phyloP scores from a whole-genome alignment of 208 protist species.

The Leptomonas pyrrhocoris region DNA sequence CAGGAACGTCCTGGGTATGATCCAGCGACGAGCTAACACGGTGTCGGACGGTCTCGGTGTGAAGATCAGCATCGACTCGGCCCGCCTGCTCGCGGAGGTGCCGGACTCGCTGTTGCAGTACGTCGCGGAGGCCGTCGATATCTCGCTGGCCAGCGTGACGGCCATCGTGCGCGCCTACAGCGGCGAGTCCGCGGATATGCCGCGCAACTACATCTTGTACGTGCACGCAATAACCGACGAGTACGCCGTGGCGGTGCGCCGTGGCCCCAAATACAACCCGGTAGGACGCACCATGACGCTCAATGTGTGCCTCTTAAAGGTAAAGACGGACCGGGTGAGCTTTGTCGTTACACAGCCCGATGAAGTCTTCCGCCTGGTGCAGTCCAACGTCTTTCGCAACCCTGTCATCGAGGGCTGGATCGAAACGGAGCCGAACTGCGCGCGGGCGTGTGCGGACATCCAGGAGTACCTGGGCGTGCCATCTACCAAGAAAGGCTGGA shows the following conservation, averaged over 20 bases:
- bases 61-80: slow-evolving; percentile 65
- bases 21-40: slow-evolving; percentile 45
- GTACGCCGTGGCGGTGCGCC: slow-evolving; percentile 6
- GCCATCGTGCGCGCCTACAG: slow-evolving; percentile 50
- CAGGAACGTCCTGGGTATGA: slow-evolving; percentile 57
- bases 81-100: slow-evolving; percentile 52
- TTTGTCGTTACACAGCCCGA: slow-evolving; percentile 58
- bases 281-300: slow-evolving; percentile 58
- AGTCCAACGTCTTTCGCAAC: slow-evolving; percentile 83
- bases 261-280: slow-evolving; percentile 71
- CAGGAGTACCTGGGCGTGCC: slow-evolving; percentile 43
- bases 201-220: slow-evolving; percentile 62
- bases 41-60: slow-evolving; percentile 60
- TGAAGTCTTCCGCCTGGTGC: slow-evolving; percentile 69
- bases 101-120: slow-evolving; percentile 78
- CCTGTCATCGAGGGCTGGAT: slow-evolving; percentile 88
- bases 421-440: slow-evolving; percentile 51
- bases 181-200: slow-evolving; percentile 40
- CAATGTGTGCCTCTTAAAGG: slow-evolving; percentile 55
- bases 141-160: slow-evolving; percentile 59
- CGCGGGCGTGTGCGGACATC: slow-evolving; percentile 50
- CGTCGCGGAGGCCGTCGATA: slow-evolving; percentile 79
- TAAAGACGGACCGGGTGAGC: slow-evolving; percentile 50
- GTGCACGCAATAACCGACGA: slow-evolving; percentile 36
- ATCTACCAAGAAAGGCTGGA: slow-evolving; percentile 16